Evolutionary conservation across 2,329 filamentous ascomycete genomes (phyloP), one percentile per base, ranked within the genome.

Genomic region (Alternaria viburni): DNA sequence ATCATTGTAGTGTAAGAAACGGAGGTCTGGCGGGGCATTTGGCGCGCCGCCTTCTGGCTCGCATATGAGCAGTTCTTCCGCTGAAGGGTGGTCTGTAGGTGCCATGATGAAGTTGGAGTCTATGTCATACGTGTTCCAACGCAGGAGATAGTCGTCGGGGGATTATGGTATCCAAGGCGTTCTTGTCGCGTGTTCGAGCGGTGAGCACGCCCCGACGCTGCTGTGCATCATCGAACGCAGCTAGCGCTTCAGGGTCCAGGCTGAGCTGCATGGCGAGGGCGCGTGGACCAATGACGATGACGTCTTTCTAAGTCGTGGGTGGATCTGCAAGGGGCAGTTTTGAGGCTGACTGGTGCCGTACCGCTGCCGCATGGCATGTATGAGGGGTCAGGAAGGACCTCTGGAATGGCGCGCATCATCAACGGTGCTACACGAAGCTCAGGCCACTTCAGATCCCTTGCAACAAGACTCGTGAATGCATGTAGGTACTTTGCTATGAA

Each of bases 1-100:
- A 81, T 97, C 93, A 80, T 97, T 97, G 85, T 91, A 97, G 82
- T 97, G 94, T 30, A 97, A 78, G 59, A 97, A 81, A n/a, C 93
- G 89, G 54, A 97, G 82, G 77, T 93, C 91, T 47, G 93, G 91
- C 45, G 84, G 78, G 47, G 81, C 81, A 59, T 77, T 77, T 30
- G 82, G 78, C 47, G 79, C 77, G 68, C 70, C 72, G 65, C 81
- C 79, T 68, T 81, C 80, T 26, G 81, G 77, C 69, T 82, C 79
- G 25, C 80, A 84, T 66, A 83, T 78, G 63, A 75, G 61, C 59
- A 77, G 73, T 50, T 80, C 77, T 61, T 77, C 76, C 13, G 75
- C 70, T 17, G 75, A 68, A 4, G 74, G 70, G 9, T 68, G 45
- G 26, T 75, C 68, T 62, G 65, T 69, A 10, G 70, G 63, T 19